These are phyloP conservation scores for Helichrysum umbraculigerum DNA, from an alignment of 129 eudicot genomes.

Conservation along the genomic window DNA sequence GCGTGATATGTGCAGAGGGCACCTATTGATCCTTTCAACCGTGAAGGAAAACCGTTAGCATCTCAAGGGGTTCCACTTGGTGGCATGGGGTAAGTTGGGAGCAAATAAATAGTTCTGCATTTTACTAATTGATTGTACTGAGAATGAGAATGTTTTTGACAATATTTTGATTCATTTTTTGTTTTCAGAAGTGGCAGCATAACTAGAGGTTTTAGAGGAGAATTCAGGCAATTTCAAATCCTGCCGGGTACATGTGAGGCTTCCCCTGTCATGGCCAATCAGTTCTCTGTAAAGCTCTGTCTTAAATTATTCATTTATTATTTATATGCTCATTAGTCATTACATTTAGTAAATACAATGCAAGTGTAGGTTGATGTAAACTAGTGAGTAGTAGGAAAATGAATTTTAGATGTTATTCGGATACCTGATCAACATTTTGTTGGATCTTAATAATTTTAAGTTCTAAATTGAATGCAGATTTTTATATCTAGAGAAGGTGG, in stretches of 20 bases:
- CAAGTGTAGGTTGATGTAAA: neutral
- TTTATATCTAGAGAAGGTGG: slow-evolving; percentile 88
- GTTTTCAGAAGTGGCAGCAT: slow-evolving; percentile 92
- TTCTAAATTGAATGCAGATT: slow-evolving; percentile 46
- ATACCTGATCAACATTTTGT: neutral
- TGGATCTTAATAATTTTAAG: neutral
- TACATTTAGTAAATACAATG: neutral
- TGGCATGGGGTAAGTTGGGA: slow-evolving; percentile 81
- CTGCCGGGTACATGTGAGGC: slow-evolving; percentile 94
- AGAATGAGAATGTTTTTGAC: slow-evolving; percentile 17
- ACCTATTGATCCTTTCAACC: slow-evolving; percentile 92
- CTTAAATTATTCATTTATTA: slow-evolving; percentile 20
- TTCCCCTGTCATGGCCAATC: slow-evolving; percentile 98
- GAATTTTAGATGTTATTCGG: slow-evolving; percentile 4
- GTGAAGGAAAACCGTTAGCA: slow-evolving; percentile 76
- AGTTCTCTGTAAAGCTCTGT: slow-evolving; percentile 79
- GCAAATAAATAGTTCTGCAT: neutral
- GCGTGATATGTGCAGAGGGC: slow-evolving; percentile 61
- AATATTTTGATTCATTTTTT: slow-evolving; percentile 2
- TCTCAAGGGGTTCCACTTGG: slow-evolving; percentile 87
- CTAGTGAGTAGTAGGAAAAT: slow-evolving; percentile 7
- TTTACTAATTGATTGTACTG: neutral
- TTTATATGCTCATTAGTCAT: neutral
- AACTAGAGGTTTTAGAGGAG: slow-evolving; percentile 97
- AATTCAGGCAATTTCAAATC: slow-evolving; percentile 87